These are phyloP conservation scores for Fraxinus anomala DNA, from an alignment of 257 asterid genomes.

Conservation along the genomic window DNA sequence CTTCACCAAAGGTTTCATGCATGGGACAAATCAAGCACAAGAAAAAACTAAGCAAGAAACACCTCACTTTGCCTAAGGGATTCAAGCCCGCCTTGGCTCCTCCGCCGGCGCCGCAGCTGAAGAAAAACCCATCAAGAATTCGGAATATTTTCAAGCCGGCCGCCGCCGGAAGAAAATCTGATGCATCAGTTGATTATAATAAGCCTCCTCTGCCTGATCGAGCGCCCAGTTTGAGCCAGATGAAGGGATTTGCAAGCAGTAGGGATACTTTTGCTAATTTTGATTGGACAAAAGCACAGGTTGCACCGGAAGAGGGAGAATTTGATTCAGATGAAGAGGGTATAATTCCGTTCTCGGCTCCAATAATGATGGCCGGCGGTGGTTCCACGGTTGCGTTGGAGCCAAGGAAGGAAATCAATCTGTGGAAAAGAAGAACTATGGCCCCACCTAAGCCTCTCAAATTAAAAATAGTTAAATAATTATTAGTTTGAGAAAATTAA, in stretches of 20 bases:
- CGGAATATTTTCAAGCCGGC: slow-evolving; percentile 20
- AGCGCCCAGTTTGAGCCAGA: slow-evolving; percentile 42
- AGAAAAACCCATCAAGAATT: slow-evolving; percentile 15
- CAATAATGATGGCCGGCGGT: slow-evolving; percentile 22
- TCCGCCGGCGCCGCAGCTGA: not conserved
- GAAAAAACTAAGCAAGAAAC: slow-evolving; percentile 23
- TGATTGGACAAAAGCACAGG: slow-evolving; percentile 41
- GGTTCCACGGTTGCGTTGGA: slow-evolving; percentile 23
- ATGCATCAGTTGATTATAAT: slow-evolving; percentile 17
- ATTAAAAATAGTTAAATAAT: not conserved
- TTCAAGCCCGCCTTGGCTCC: slow-evolving; percentile 7
- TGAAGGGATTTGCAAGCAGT: slow-evolving; percentile 48
- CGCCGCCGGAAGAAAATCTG: slow-evolving; percentile 32
- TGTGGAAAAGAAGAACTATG: slow-evolving; percentile 61
- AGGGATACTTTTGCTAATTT: slow-evolving; percentile 40
- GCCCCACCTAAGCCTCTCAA: slow-evolving; percentile 47
- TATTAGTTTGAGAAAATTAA: not conserved
- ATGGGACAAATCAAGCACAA: slow-evolving; percentile 56
- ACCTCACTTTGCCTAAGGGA: slow-evolving; percentile 14
- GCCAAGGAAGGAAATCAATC: slow-evolving; percentile 52
- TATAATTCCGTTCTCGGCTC: slow-evolving; percentile 49
- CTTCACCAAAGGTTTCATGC: slow-evolving; percentile 64
- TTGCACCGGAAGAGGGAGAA: slow-evolving; percentile 33
- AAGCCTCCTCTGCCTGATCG: slow-evolving; percentile 5
- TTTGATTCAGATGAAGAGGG: slow-evolving; percentile 35